Base-by-base conservation (phyloP, 2,329 filamentous ascomycete genomes). In the Alternaria atra region DNA sequence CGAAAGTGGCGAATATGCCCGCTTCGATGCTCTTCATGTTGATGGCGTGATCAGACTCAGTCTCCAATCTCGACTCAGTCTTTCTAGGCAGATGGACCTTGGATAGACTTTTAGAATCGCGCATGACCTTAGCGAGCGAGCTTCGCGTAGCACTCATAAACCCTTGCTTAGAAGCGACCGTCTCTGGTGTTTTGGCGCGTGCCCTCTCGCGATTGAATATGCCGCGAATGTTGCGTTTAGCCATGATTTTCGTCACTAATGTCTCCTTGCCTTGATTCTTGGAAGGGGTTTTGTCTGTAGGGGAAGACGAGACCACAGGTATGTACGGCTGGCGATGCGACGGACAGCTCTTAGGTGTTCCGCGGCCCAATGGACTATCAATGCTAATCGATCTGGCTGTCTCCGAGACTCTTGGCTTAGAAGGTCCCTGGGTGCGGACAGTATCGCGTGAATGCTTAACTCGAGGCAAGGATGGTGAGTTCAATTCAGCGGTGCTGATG, bases 201-300 rank as follows among this genome's bases (percentile, higher is more conserved):
- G 63, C 65, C 15, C 35, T 52, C 4, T 68, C 58, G 13, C 62
- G 65, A 39, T 51, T 70, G 55, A 77, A 75, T 4, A 76, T 46
- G n/a, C 66, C 55, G 4, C 66, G 68, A 27, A 77, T 52, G 54
- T 72, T 75, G 25, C 62, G 66, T 56, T 73, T 72, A 6, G 62
- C 35, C 30, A 69, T 72, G 42, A 71, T 42, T 35, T 64, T 68
- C 25, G 52, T 54, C 5, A 34, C 29, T 15, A 32, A 9, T 6
- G 39, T 20, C 6, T 39, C 27, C 6, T 37, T 40, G 5, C 20
- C 25, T 20, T 50, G 17, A 6, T 30, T 43, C 25, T 44, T 17
- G 9, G 39, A 20, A 9, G 37, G 10, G 2, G 5, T 20, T 29
- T 43, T 30, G 13, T 29, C 27, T 10, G 34, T 39, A 30, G 52